Base-by-base conservation (phyloP, 495 filamentous ascomycete genomes). In the Aspergillus baeticus region DNA sequence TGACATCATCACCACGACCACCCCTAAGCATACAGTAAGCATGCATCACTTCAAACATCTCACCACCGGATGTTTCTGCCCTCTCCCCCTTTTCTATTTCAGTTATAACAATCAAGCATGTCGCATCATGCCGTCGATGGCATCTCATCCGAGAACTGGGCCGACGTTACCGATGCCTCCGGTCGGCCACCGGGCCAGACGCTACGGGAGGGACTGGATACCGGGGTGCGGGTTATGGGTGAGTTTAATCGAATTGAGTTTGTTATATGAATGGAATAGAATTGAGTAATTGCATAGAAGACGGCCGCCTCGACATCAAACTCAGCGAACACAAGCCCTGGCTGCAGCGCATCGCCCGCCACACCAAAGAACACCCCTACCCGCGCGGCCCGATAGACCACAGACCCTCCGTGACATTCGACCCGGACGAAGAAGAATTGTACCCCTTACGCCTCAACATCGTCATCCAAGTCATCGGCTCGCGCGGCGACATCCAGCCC, bases 391-490 rank as follows among this genome's bases (percentile, higher is more conserved):
- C 13, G 2, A 26, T 15, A 3, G 20, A 47, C 20, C 53, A 51
- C 1, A 29, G 39, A n/a, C 50, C 59, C 14, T 60, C 53, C 34
- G 41, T 52, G 2, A 17, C 35, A 8, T 38, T 38, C 8, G n/a
- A 79, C 15, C 69, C 87, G 1, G 83, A 83, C 38, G 85, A 83
- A 39, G 68, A 71, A 54, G 80, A 83, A 7, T 77, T 84, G 62
- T 75, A 70, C n/a, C 82, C 81, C 8, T 63, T 80, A 29, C 57
- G 64, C 15, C 70, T 90, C 37, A 91, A 92, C 67, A 81, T 91
- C 49, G 88, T 91, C 31, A 90, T 92, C 60, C 88, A 90, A 64
- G 84, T 92, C 8, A 84, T 92, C 36, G 90, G 88, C 13, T 87
- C 84, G 2, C 81, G 88, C 20, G 89, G 88, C n/a, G 88, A 91